These are phyloP conservation scores for Linnemannia schmuckeri DNA, from an alignment of 192 early-diverging fungal genomes.

Conservation along the genomic window DNA sequence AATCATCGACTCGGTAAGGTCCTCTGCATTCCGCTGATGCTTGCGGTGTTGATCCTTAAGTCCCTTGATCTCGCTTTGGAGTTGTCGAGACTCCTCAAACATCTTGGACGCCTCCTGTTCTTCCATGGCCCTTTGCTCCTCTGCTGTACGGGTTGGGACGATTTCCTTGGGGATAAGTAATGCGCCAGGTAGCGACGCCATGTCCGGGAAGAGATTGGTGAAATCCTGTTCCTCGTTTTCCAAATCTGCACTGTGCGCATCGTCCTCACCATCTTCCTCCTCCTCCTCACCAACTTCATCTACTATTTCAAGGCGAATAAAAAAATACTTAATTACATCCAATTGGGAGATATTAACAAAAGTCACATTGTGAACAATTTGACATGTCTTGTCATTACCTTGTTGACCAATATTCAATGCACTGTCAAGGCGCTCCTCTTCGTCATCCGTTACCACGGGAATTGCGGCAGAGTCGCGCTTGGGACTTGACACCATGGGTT, in stretches of 20 bases:
- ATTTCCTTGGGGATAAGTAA: conserved; percentile 24
- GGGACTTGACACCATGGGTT: neutral
- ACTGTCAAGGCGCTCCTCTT: neutral
- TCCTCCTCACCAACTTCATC: neutral
- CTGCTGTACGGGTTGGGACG: conserved; percentile 7
- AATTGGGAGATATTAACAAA: neutral
- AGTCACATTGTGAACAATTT: neutral
- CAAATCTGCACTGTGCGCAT: conserved; percentile 29
- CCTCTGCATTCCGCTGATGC: conserved; percentile 71
- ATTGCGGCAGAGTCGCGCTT: neutral
- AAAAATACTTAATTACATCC: neutral
- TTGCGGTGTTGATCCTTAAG: conserved; percentile 65
- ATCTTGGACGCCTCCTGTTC: conserved; percentile 51
- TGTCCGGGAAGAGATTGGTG: conserved; percentile 52
- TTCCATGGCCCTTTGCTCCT: conserved; percentile 22
- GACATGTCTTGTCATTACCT: neutral
- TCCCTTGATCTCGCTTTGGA: conserved; percentile 66
- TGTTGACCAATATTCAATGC: neutral
- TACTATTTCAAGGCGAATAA: neutral
- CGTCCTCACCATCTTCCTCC: conserved; percentile 30
- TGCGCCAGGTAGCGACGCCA: conserved; percentile 40
- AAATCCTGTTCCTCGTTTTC: conserved; percentile 66
- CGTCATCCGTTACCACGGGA: neutral
- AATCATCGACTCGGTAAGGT: conserved; percentile 80
- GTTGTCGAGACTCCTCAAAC: conserved; percentile 56